These are phyloP conservation scores for Ambrosia artemisiifolia DNA, from an alignment of 129 eudicot genomes.

Conservation along the genomic window DNA sequence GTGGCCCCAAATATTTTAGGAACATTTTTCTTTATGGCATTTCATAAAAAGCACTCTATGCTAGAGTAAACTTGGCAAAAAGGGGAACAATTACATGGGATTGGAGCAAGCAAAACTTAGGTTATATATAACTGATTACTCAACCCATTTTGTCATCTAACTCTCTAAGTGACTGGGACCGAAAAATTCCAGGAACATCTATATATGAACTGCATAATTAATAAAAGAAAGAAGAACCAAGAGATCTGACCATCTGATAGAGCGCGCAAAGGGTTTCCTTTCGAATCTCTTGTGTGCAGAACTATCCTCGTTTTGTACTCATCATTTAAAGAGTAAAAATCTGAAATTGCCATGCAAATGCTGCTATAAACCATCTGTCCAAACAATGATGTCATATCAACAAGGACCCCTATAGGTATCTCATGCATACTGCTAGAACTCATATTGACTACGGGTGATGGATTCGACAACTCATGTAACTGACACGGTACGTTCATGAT, in stretches of 20 bases:
- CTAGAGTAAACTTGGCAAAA: no score
- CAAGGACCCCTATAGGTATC: slow-evolving; percentile 11
- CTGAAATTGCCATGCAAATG: slow-evolving; percentile 9
- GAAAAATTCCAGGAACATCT: no score
- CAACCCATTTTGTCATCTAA: no score
- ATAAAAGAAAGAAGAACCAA: no score
- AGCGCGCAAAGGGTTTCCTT: slow-evolving; percentile 8
- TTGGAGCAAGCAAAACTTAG: no score
- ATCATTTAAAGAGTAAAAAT: slow-evolving; percentile 8
- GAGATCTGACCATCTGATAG: background rate
- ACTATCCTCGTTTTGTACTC: slow-evolving; percentile 5
- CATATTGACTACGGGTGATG: background rate
- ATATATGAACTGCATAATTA: no score
- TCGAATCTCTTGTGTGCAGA: slow-evolving; percentile 8
- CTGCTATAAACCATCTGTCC: slow-evolving; percentile 6
- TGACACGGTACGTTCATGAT: background rate
- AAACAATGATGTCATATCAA: slow-evolving; percentile 5
- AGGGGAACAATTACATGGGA: no score
- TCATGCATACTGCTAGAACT: slow-evolving; percentile 3
- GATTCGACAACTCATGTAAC: background rate
- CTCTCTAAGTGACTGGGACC: no score
- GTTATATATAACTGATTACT: no score
- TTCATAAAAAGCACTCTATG: no score
- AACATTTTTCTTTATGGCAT: no score
- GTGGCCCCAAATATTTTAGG: no score